Evolutionary conservation across 2,329 filamentous ascomycete genomes (phyloP), one percentile per base, ranked within the genome.

Genomic region (Calonectria pseudoreteaudii): DNA sequence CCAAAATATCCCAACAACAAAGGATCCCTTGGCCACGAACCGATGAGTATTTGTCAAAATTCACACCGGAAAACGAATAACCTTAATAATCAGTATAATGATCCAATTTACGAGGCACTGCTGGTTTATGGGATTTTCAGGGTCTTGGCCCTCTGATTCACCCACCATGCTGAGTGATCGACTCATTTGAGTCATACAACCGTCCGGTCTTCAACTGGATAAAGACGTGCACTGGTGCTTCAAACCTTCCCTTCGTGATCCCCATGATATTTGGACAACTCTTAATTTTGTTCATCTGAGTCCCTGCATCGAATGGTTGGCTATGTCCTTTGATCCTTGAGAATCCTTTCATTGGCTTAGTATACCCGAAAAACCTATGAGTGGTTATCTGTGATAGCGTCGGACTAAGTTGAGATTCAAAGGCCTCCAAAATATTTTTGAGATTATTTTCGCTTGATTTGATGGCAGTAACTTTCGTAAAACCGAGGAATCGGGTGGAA

Each of bases 171-270:
- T 14, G 36, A 14, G 31, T 16, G 23, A 13, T 60, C n/a, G 2
- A 31, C 13, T 9, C 31, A 26, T 7, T 26, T 20, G 13, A 34
- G 13, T 18, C 14, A 20, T 9, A n/a, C n/a, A 3, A 11, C 2
- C 7, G 7, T 10, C 11, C 26, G n/a, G n/a, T 34, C 34, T 26
- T 16, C 53, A 13, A 36, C 5, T 36, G 13, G 23, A 38, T 13
- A 38, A 18, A 4, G 0, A 5, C 7, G 4, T 23, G 13, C n/a
- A 3, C 31, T 1, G 7, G 0, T 16, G 31, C 36, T 38, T n/a
- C 30, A 31, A 16, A 3, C 11, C 4, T 38, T 60, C n/a, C 26
- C 53, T 14, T 38, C 4, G 13, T 4, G 3, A n/a, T 4, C 26
- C 10, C 5, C n/a, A 14, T 18, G 4, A 18, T 4, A 13, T 16